These are phyloP conservation scores for Neopestalotiopsis clavispora DNA, from an alignment of 2,329 filamentous ascomycete genomes.

Conservation along the genomic window DNA sequence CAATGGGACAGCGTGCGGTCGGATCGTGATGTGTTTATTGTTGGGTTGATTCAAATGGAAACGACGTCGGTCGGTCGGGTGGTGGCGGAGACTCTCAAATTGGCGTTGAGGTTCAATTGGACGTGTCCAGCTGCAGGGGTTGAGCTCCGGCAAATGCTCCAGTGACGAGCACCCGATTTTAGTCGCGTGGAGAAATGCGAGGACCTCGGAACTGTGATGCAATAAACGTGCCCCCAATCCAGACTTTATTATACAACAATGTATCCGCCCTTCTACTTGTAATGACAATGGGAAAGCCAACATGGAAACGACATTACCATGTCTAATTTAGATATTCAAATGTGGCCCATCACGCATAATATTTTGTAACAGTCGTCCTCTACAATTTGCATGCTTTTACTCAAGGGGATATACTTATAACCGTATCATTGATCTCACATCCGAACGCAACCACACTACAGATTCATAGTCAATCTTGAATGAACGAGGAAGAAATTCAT, in stretches of 20 bases:
- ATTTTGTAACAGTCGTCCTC: no score
- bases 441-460: not conserved
- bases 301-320: no score
- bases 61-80: not conserved
- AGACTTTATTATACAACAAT: no score
- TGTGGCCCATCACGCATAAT: no score
- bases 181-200: conserved; percentile 11
- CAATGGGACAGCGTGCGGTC: conserved; percentile 11
- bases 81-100: not conserved
- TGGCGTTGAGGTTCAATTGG: conserved; percentile 16
- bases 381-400: no score
- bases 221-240: no score
- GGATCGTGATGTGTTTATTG: conserved; percentile 4
- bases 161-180: not conserved
- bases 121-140: conserved; percentile 12
- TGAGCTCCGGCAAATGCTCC: conserved; percentile 14
- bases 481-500: conserved; percentile 20
- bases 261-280: not conserved
- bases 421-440: not conserved
- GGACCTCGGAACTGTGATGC: not conserved
- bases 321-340: no score
- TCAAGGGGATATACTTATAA: no score
- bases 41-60: not conserved
- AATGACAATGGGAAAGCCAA: not conserved
- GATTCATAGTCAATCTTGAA: not conserved